Conservation (phyloP, 2,329 filamentous ascomycete species). For the Albophoma yamanashiensis region DNA sequence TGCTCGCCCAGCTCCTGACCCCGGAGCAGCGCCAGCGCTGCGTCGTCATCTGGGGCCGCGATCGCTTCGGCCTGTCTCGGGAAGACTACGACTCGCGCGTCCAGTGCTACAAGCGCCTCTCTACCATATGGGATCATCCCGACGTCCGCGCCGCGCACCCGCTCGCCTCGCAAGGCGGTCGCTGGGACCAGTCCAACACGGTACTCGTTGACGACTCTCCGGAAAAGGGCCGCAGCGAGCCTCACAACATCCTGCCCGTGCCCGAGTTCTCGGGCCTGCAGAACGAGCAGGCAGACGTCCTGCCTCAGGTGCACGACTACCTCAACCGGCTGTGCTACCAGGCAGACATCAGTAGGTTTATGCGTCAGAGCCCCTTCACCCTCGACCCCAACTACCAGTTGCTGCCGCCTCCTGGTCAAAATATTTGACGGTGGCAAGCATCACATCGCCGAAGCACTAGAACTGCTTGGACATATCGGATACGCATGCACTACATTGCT, state of each 20-base stretch:
- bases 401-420: background rate
- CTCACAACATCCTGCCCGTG: conserved; percentile 70
- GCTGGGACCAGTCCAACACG: conserved; percentile 78
- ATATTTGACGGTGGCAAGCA: background rate
- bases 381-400: conserved; percentile 18
- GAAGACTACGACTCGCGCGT: conserved; percentile 59
- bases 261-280: conserved; percentile 58
- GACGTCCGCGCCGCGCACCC: conserved; percentile 33
- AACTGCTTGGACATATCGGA: background rate
- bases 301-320: conserved; percentile 52
- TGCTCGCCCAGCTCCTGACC: conserved; percentile 56
- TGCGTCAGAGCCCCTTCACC: conserved; percentile 39
- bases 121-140: conserved; percentile 54
- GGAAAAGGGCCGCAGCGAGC: conserved; percentile 74
- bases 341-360: conserved; percentile 52
- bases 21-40: conserved; percentile 41
- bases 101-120: conserved; percentile 83
- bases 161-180: conserved; percentile 20
- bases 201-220: conserved; percentile 78
- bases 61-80: conserved; percentile 57
- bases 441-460: background rate
- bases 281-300: conserved; percentile 29
- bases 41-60: conserved; percentile 66
- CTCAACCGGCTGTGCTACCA: conserved; percentile 43
- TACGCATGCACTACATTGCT: background rate